Evolutionary conservation across 495 filamentous ascomycete genomes (phyloP), one percentile per base, ranked within the genome.

Genomic region (Umbilicaria muhlenbergii): DNA sequence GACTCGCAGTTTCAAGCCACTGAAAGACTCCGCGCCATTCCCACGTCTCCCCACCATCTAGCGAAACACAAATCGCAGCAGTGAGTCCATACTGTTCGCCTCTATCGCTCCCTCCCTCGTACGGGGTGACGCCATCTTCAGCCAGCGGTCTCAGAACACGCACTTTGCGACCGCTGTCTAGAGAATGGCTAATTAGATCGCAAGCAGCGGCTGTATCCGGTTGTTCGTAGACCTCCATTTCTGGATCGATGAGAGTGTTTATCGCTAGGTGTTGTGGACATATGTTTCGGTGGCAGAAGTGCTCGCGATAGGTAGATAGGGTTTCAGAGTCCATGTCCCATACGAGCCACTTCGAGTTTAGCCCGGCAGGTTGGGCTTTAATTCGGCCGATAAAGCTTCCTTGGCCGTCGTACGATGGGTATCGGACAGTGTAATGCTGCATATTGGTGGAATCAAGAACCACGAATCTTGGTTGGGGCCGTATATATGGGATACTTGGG

Each of bases 341-440:
- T 5, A 43, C 31, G 21, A 51, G 39, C 49, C 49, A 51, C 34
- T 10, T 2, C 2, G 37, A 37, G 13, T 17, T 18, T 5, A 46
- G 34, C 16, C 44, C 44, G 19, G 36, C 36, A n/a, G 13, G 7
- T 11, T 31, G 10, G 11, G 38, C 6, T 15, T 38, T 39, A 21
- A 50, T 50, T 12, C 31, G 3, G 31, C 19, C 50, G 12, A 5
- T 4, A 12, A 34, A 36, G 34, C 39, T 52, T 7, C 42, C 41
- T 10, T 34, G 15, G 24, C 50, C 50, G 46, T 50, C 50, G 32
- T 52, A 52, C 15, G 50, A 42, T n/a, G 46, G 42, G 35, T 51
- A 50, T 14, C 38, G 38, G 41, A 47, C 38, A 31, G 17, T 47
- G 21, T 47, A 47, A 31, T 36, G 3, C 13, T 47, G 38, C 21